A percentile compares a stretch with the other conserved stretches of the same genome.
Evolutionary conservation across 139 green algal species (phyloP).

Genomic region (Micractinium sp.): DNA sequence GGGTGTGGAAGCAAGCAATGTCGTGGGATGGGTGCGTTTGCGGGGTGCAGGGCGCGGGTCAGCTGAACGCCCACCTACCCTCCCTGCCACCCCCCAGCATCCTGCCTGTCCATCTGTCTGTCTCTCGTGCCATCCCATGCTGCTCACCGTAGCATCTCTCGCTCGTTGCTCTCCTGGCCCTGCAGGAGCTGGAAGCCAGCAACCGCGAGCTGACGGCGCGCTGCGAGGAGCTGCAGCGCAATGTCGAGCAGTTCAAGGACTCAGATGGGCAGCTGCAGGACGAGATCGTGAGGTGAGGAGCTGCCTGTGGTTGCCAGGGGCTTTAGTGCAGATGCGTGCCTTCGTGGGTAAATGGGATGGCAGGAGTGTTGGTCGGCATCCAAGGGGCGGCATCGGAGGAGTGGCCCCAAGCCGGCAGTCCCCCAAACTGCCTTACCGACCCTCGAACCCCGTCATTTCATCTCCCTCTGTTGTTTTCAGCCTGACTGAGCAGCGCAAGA

Average conservation of each 20-base stretch:
- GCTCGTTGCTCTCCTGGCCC: background rate
- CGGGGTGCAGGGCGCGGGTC: too few species aligned
- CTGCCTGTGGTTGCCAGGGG: too few species aligned
- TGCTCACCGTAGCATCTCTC: background rate
- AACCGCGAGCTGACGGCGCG: background rate
- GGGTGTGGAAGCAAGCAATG: too few species aligned
- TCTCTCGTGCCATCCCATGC: background rate
- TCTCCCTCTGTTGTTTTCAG: too few species aligned
- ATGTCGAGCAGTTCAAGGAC: conserved; percentile 15
- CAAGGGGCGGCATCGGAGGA: too few species aligned
- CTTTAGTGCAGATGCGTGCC: too few species aligned
- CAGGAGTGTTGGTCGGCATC: too few species aligned
- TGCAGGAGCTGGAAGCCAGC: background rate
- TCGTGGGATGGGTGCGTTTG: too few species aligned
- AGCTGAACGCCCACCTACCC: background rate
- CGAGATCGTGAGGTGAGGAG: background rate
- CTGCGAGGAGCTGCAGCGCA: conserved; percentile 5
- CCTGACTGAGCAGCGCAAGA: conserved; percentile 21
- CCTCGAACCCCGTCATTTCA: too few species aligned
- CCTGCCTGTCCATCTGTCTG: background rate
- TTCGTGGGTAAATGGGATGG: too few species aligned
- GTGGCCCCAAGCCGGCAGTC: too few species aligned
- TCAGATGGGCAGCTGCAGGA: conserved; percentile 28
- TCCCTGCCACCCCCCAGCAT: background rate
- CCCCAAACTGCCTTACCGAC: too few species aligned